Evolutionary conservation across 495 filamentous ascomycete species (phyloP).

Genomic region (Cercophora sp.): DNA sequence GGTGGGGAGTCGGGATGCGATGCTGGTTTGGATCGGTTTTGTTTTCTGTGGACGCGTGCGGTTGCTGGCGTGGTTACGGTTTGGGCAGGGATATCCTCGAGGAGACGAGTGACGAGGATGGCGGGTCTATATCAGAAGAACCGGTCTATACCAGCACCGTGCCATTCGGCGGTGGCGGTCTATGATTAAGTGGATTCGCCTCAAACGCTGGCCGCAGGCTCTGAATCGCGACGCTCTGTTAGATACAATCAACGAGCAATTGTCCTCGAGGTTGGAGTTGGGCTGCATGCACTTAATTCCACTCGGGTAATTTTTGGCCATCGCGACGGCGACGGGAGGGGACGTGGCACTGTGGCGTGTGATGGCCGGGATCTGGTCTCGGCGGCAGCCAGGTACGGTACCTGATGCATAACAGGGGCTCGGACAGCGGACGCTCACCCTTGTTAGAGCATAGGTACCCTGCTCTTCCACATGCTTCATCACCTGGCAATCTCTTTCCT

Average conservation of each 20-base stretch:
- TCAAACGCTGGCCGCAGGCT: no score
- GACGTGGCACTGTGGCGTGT: neutral
- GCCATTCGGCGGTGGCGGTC: neutral
- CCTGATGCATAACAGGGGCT: no score
- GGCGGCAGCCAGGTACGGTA: no score
- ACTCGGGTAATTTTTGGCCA: slow-evolving; percentile 1
- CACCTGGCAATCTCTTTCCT: no score
- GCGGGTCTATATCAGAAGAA: slow-evolving; percentile 9
- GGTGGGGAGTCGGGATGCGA: neutral
- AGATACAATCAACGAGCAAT: no score
- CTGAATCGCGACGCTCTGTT: no score
- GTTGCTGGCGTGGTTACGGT: slow-evolving; percentile 15
- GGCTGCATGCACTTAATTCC: neutral
- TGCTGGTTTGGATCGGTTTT: neutral
- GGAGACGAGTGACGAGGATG: neutral
- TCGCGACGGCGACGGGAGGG: neutral
- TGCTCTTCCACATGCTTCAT: no score
- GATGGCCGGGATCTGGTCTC: neutral
- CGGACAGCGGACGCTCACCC: no score
- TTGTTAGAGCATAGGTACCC: no score
- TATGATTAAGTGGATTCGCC: neutral
- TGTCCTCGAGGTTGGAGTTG: neutral
- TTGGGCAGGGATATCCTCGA: slow-evolving; percentile 16
- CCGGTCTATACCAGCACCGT: slow-evolving; percentile 9
- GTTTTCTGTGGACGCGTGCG: slow-evolving; percentile 9